phyloP scores from a whole-genome alignment of 2,329 filamentous ascomycete genomes.

The Nemania serpens region DNA sequence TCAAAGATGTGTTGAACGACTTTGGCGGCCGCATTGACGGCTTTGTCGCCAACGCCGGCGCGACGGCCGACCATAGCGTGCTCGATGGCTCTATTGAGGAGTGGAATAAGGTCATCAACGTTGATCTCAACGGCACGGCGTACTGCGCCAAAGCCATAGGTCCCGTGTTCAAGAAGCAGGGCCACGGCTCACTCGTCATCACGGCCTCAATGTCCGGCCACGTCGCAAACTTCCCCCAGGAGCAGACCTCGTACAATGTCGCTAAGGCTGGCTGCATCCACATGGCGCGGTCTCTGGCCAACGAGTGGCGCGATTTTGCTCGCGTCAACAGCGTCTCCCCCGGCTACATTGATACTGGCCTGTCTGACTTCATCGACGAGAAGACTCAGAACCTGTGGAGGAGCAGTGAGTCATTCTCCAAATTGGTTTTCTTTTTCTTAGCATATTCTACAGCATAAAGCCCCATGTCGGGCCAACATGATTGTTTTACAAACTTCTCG shows the following conservation, averaged over 20 bases:
- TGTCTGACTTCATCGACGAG: conserved; percentile 50
- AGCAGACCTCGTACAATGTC: conserved; percentile 66
- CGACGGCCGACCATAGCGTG: conserved; percentile 61
- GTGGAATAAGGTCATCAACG: conserved; percentile 63
- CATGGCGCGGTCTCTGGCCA: conserved; percentile 50
- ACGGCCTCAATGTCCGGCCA: conserved; percentile 70
- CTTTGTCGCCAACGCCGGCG: conserved; percentile 75
- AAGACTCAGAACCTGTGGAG: conserved; percentile 41
- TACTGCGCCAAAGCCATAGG: conserved; percentile 67
- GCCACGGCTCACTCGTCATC: conserved; percentile 65
- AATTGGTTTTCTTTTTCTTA: too few species aligned
- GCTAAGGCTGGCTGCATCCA: conserved; percentile 57
- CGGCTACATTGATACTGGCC: conserved; percentile 58
- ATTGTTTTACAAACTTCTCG: too few species aligned
- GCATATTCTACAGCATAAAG: too few species aligned
- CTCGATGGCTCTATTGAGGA: conserved; percentile 59
- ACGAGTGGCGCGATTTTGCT: conserved; percentile 68
- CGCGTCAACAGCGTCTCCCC: conserved; percentile 65
- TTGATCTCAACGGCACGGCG: conserved; percentile 67
- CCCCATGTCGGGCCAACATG: too few species aligned
- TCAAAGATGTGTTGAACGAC: conserved; percentile 69
- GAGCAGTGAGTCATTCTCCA: conserved; percentile 19
- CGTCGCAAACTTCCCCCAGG: conserved; percentile 68
- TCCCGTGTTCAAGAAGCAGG: conserved; percentile 63
- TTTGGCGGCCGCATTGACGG: conserved; percentile 76